A percentile compares a stretch with the other conserved stretches of the same genome.
phyloP scores from a whole-genome alignment of 306 rosid genomes.

The peach (Prunus persica) region Prunus_persica_NCBIv2 NC_034009.1:3052501-3053000 shows the following conservation, averaged over 20 bases:
- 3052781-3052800: no score
- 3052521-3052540: no score
- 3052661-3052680: not conserved
- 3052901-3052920: no score
- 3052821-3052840: no score
- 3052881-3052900: no score
- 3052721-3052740: not conserved
- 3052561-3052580: not conserved
- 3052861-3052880: no score
- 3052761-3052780: no score
- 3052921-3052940: no score
- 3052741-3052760: no score
- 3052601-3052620: not conserved
- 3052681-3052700: not conserved
- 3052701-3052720: not conserved
- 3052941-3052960: not conserved
- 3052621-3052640: not conserved
- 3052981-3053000: not conserved
- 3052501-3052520: not conserved
- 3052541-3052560: not conserved
- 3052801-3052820: no score
- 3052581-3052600: not conserved
- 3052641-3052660: not conserved
- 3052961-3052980: not conserved
- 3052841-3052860: no score